phyloP scores from a whole-genome alignment of 768 basidiomycete species.

The Lactarius hengduanensis region DNA sequence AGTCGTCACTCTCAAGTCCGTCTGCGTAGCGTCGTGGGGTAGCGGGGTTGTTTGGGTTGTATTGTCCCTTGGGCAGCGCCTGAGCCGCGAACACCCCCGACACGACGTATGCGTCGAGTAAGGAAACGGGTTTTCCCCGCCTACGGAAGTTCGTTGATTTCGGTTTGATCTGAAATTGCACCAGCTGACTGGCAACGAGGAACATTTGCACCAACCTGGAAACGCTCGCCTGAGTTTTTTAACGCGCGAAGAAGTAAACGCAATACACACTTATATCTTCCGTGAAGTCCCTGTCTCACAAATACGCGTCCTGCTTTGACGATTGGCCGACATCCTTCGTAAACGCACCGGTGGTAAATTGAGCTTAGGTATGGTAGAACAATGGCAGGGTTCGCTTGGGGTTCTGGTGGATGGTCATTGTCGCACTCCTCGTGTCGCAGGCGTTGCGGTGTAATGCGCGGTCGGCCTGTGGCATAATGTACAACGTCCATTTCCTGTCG shows the following conservation, averaged over 20 bases:
- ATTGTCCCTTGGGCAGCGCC: constrained; percentile 63
- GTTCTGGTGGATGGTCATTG: constrained; percentile 47
- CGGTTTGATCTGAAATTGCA: constrained; percentile 66
- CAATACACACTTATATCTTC: constrained; percentile 71
- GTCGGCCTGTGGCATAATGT: constrained; percentile 48
- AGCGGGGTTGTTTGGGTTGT: constrained; percentile 48
- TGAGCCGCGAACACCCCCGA: constrained; percentile 83
- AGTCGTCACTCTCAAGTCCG: constrained; percentile 84
- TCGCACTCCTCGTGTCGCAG: constrained; percentile 43
- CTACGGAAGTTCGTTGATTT: constrained; percentile 56
- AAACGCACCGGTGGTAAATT: constrained; percentile 85
- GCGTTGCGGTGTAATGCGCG: constrained; percentile 59
- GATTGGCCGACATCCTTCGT: constrained; percentile 77
- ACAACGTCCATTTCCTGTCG: constrained; percentile 78
- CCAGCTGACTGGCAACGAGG: constrained; percentile 71
- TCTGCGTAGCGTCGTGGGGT: constrained; percentile 81
- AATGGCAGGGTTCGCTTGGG: constrained; percentile 47
- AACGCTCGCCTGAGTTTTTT: not conserved
- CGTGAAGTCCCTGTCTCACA: constrained; percentile 64
- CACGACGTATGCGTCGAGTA: constrained; percentile 76
- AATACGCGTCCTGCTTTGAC: constrained; percentile 71
- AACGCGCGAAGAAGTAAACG: not conserved
- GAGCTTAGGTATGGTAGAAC: constrained; percentile 57
- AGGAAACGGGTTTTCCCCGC: constrained; percentile 52
- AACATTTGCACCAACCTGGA: constrained; percentile 67